Base-by-base conservation (phyloP, 1,139 yeast genomes). In the Lodderomyces theae region DNA sequence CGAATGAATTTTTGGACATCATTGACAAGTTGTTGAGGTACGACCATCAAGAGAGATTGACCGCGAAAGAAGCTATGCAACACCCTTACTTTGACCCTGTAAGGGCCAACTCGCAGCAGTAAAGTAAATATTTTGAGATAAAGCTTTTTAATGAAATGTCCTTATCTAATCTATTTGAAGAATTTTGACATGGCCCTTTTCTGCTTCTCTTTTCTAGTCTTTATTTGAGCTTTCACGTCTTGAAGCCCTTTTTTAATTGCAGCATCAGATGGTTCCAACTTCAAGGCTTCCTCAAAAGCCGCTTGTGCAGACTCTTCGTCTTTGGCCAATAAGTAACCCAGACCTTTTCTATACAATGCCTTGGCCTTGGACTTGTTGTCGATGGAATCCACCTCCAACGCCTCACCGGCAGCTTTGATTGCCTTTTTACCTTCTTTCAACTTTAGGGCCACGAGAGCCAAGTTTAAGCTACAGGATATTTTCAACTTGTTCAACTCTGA, bases 21-120 rank as follows among this genome's bases (percentile, higher is more conserved):
- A 76, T 90, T 48, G 97, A 90, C 61, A 77, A 82, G 50, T 67
- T 94, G 52, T 71, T 94, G 53, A 78, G 88, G 47, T 94, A 89
- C 58, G 98, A 94, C 60, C 99, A 94, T 60, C 96, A 89, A 60
- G 90, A 86, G 59, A 79, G 99, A 55, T 74, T 90, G 43, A 92
- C 98, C 9, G 97, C 98, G 3, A 77, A 77, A 60, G 97, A 94
- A 63, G 97, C 98, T 17, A 84, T 94, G 95, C 80, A 68, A 13
- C 97, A 94, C 64, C 77, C 83, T 8, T 87, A 81, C 56, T 84
- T 84, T 49, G 69, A 64, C 45, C 61, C 64, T 3, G 50, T 67
- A 6, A 61, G 62, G 36, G 29, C 8, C 3, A 29, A 19, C n/a
- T 25, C 35, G 17, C 31, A 28, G 9, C 31, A 15, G 31, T 28